Evolutionary conservation across 345 rosid genomes (phyloP).

Genomic region (Bruguiera parviflora): DNA sequence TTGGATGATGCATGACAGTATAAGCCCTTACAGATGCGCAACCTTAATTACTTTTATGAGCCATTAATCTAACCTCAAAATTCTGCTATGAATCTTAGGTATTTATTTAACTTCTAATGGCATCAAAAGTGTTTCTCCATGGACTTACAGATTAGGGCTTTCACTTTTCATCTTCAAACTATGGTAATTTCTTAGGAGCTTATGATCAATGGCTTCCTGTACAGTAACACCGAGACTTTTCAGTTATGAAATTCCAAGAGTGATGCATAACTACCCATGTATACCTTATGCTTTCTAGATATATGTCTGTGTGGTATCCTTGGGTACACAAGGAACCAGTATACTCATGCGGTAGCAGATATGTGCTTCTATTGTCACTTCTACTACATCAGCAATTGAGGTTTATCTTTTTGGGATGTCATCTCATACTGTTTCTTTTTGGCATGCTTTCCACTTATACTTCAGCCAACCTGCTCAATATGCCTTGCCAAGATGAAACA

Average conservation of each 20-base stretch:
- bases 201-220: background rate
- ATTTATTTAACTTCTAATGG: background rate
- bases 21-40: too few species aligned
- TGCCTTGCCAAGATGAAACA: conserved; percentile 87
- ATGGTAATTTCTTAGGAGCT: background rate
- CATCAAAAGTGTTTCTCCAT: background rate
- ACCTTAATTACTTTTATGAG: background rate
- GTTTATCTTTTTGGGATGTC: too few species aligned
- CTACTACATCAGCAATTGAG: background rate
- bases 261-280: too few species aligned
- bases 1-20: too few species aligned
- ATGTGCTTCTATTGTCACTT: background rate
- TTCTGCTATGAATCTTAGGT: background rate
- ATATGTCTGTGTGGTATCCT: background rate
- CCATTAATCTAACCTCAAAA: too few species aligned
- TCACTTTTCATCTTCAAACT: background rate
- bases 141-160: background rate
- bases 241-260: background rate
- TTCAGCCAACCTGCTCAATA: conserved; percentile 76
- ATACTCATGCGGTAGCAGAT: too few species aligned
- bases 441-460: conserved; percentile 8
- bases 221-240: background rate
- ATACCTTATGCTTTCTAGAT: background rate
- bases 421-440: background rate
- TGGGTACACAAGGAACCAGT: background rate